Conservation (phyloP, 768 basidiomycete species). For the Lentinula lateritia region DNA sequence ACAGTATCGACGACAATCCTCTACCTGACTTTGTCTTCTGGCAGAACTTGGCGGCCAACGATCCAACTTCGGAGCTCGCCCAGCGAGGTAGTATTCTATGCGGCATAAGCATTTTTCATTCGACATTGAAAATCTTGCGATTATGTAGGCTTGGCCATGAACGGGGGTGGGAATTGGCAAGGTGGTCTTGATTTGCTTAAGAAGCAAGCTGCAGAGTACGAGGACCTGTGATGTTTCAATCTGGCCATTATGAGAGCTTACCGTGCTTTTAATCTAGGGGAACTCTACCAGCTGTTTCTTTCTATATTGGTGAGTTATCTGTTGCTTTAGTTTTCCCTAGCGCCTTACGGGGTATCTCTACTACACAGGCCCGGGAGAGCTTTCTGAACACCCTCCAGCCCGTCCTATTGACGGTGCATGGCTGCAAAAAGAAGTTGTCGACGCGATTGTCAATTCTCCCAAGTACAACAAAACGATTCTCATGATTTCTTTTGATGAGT, state of each 20-base stretch:
- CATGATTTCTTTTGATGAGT: slow-evolving; percentile 5
- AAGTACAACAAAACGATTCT: slow-evolving; percentile 8
- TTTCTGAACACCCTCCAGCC: slow-evolving; percentile 6
- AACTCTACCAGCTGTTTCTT: slow-evolving; percentile 5
- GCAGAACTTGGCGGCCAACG: background rate
- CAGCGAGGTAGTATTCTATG: background rate
- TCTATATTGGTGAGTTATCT: slow-evolving; percentile 2
- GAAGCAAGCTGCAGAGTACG: slow-evolving; percentile 6
- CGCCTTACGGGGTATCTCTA: background rate
- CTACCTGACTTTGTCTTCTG: background rate
- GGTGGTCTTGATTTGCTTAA: slow-evolving; percentile 5
- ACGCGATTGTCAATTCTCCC: slow-evolving; percentile 3
- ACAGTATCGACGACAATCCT: slow-evolving; percentile 7
- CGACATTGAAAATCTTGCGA: background rate
- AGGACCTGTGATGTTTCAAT: no score
- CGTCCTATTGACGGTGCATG: slow-evolving; percentile 5
- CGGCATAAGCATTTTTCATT: background rate
- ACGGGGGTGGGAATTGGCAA: slow-evolving; percentile 7
- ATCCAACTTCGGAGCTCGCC: background rate
- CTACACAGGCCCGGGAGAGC: slow-evolving; percentile 4
- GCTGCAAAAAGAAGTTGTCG: slow-evolving; percentile 4
- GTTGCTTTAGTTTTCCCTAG: background rate
- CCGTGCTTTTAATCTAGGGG: background rate
- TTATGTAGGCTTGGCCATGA: slow-evolving; percentile 1
- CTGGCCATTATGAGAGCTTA: background rate